Evolutionary conservation across 129 eudicot species (phyloP).

Genomic region (Dittrichia graveolens): DNA sequence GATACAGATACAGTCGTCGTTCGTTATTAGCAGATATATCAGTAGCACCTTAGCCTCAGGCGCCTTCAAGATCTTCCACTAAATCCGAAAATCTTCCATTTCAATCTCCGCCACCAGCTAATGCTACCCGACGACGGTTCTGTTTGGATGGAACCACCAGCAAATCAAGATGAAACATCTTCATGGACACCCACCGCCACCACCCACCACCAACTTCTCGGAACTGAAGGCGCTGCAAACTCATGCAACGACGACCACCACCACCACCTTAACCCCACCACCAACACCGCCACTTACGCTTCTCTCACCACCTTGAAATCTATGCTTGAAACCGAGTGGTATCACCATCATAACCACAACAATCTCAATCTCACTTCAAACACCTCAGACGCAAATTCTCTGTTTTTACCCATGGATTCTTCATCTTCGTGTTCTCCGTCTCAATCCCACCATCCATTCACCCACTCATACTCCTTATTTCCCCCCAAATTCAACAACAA

Average conservation of each 20-base stretch:
- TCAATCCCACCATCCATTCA: constrained; percentile 35
- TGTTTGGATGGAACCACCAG: constrained; percentile 47
- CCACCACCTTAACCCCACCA: constrained; percentile 12
- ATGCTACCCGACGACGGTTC: constrained; percentile 51
- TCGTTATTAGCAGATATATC: constrained; percentile 22
- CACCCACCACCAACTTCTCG: constrained; percentile 15
- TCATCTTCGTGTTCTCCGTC: constrained; percentile 61
- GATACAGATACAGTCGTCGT: constrained; percentile 15
- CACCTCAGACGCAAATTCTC: constrained; percentile 24
- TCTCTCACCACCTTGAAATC: constrained; percentile 54
- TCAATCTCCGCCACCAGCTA: constrained; percentile 3
- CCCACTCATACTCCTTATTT: constrained; percentile 34
- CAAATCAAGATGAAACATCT: constrained; percentile 39
- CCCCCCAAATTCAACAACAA: constrained; percentile 32
- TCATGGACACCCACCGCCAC: constrained; percentile 41
- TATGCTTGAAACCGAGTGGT: constrained; percentile 69
- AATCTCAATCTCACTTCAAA: constrained; percentile 14
- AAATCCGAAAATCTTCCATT: neutral
- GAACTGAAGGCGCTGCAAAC: neutral
- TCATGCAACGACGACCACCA: constrained; percentile 17
- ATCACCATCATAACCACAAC: constrained; percentile 19
- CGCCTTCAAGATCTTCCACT: too few relatives aligned
- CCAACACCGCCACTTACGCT: constrained; percentile 26
- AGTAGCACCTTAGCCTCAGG: too few relatives aligned
- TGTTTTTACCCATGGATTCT: constrained; percentile 48